Evolutionary conservation across 306 rosid genomes (phyloP), one percentile per base, ranked within the genome.

Genomic region (Corylus heterophylla): DNA sequence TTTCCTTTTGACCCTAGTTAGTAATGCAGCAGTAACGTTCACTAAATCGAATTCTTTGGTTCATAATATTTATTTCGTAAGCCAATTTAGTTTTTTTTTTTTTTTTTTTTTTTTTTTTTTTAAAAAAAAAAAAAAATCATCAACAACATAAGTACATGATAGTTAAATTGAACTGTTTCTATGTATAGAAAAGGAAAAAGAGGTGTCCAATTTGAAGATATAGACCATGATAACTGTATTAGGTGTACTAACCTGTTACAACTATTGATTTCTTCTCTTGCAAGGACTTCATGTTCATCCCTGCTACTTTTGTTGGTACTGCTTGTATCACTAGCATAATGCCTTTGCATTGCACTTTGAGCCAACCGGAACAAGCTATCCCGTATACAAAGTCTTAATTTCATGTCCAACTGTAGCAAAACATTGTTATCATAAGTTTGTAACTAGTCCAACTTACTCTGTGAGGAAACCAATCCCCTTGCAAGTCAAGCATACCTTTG

Each of bases 341-440:
- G 89, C 87, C 99, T 90, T 80, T 83, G 90, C 77, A 31, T 81
- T 79, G 97, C 92, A 80, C 98, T 92, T 80, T 90, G 90, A 75
- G 98, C 93, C 91, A 95, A 84, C 80, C 99, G 92, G 85, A 86
- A 88, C 89, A 95, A 83, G 87, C 99, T 95, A 83, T 93, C 96
- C 84, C 94, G 84, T 82, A 93, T 89, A 85, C 93, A 86, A 51
- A 91, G 77, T 81, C 99, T 86, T 82, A 87, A 83, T 78, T 85
- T 79, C 85, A 90, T 73, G 83, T 95, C 98, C 90, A 95, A 84
- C 99, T 95, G 96, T 78, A 88, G 73, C 80, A 82, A 86, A 83
- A 81, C 77, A 81, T 87, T 78, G 81, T 81, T 87, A 83, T 82
- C 86, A 80, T 83, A 62, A 85, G 73, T 81, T 85, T 83, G 83